Evolutionary conservation across 257 asterid genomes (phyloP).

Genomic region (Nicotiana paniculata): DNA sequence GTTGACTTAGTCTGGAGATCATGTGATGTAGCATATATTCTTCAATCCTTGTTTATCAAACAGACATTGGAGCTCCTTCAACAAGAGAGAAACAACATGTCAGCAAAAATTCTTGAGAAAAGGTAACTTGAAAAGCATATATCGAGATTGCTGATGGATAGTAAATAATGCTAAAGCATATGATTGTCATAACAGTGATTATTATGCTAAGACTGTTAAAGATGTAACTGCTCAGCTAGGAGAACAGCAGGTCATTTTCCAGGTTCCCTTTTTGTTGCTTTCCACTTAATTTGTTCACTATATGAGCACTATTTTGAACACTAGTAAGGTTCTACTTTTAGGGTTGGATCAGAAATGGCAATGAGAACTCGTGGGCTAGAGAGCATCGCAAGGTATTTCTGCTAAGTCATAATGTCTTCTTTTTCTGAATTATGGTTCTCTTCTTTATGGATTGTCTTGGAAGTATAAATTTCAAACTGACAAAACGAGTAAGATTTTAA

Average conservation of each 20-base stretch:
- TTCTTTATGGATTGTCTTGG: neutral
- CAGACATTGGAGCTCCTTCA: constrained; percentile 78
- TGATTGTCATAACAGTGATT: constrained; percentile 35
- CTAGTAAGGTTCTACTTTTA: constrained; percentile 17
- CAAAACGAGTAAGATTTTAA: neutral
- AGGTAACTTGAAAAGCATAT: constrained; percentile 40
- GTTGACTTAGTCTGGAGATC: neutral
- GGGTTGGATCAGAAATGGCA: constrained; percentile 46
- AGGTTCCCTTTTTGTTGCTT: constrained; percentile 4
- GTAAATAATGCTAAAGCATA: constrained; percentile 11
- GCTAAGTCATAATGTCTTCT: neutral
- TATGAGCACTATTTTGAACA: neutral
- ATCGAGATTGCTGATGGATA: constrained; percentile 12
- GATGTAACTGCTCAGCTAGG: constrained; percentile 39
- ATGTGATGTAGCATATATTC: neutral
- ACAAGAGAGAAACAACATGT: constrained; percentile 50
- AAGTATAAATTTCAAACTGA: neutral
- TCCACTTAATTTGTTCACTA: neutral
- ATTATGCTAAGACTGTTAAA: constrained; percentile 37
- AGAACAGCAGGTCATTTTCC: constrained; percentile 60
- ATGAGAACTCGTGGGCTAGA: constrained; percentile 22
- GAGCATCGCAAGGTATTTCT: constrained; percentile 38
- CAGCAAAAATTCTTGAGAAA: constrained; percentile 50
- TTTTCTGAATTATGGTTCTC: neutral
- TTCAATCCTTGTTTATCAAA: constrained; percentile 22